phyloP scores from a whole-genome alignment of 352 stramenopile species.

The Plasmopara viticola region DNA sequence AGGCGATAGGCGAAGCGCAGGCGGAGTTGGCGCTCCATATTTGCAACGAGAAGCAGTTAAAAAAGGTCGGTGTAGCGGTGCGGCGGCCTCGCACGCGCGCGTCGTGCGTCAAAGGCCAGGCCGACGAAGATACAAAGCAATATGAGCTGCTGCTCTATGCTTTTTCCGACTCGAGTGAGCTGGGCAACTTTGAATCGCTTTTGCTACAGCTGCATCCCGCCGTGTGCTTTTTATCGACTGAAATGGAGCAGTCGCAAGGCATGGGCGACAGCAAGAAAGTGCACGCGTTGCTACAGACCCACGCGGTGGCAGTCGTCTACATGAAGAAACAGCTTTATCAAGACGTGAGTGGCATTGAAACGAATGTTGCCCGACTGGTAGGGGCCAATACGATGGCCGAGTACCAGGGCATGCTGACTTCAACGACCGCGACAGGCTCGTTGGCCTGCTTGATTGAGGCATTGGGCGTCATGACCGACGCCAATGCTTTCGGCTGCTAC shows the following conservation, averaged over 20 bases:
- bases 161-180: slow-evolving; percentile 81
- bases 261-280: slow-evolving; percentile 81
- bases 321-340: slow-evolving; percentile 72
- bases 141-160: slow-evolving; percentile 72
- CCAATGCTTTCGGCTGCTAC: slow-evolving; percentile 71
- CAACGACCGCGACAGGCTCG: slow-evolving; percentile 57
- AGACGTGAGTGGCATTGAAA: slow-evolving; percentile 39
- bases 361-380: slow-evolving; percentile 58
- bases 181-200: slow-evolving; percentile 79
- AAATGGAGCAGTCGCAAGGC: slow-evolving; percentile 48
- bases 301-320: slow-evolving; percentile 50
- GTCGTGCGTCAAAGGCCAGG: slow-evolving; percentile 68
- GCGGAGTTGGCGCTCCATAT: slow-evolving; percentile 76
- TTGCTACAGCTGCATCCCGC: slow-evolving; percentile 73
- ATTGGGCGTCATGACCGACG: slow-evolving; percentile 60
- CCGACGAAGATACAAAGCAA: slow-evolving; percentile 76
- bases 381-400: slow-evolving; percentile 47
- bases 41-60: slow-evolving; percentile 72
- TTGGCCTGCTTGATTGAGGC: slow-evolving; percentile 62
- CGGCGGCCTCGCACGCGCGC: slow-evolving; percentile 57
- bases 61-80: slow-evolving; percentile 75
- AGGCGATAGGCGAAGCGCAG: slow-evolving; percentile 25
- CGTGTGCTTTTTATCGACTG: slow-evolving; percentile 59
- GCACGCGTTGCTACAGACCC: slow-evolving; percentile 59
- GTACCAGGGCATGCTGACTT: slow-evolving; percentile 65